Percentiles rank a stretch among this genome's conserved stretches.
phyloP scores from a whole-genome alignment of 805 yeast species.

The Metschnikowia kofuensis region DNA sequence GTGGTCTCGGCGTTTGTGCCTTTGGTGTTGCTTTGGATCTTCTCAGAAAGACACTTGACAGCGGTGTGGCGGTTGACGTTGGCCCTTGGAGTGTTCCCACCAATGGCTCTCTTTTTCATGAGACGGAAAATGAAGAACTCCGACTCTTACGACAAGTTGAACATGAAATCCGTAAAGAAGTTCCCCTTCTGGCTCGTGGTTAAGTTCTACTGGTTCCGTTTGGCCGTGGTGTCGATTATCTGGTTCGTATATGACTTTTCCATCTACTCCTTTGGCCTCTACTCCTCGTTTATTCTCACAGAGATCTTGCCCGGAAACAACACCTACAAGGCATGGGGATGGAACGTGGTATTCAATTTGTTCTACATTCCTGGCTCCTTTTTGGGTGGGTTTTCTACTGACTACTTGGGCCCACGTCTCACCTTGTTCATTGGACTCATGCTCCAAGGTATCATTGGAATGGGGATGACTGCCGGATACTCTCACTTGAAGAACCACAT shows the following conservation, averaged over 20 bases:
- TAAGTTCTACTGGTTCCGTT: constrained; percentile 83
- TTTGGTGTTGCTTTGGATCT: constrained; percentile 81
- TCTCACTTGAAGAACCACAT: constrained; percentile 53
- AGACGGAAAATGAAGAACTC: constrained; percentile 76
- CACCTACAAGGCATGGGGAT: constrained; percentile 76
- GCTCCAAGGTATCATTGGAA: constrained; percentile 76
- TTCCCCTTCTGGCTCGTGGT: constrained; percentile 68
- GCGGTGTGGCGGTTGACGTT: constrained; percentile 91
- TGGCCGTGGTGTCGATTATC: constrained; percentile 64
- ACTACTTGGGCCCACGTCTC: constrained; percentile 86
- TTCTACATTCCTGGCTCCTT: constrained; percentile 91
- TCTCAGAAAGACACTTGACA: constrained; percentile 62
- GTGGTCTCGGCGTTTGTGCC: constrained; percentile 84
- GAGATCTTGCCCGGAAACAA: constrained; percentile 57
- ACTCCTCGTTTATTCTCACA: constrained; percentile 68
- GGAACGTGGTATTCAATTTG: constrained; percentile 85
- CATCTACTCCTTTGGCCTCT: constrained; percentile 82
- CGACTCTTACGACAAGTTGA: constrained; percentile 64
- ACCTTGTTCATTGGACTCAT: constrained; percentile 68
- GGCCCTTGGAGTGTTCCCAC: constrained; percentile 89
- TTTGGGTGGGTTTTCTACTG: constrained; percentile 82
- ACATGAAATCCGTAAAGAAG: constrained; percentile 54
- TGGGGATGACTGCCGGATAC: constrained; percentile 75
- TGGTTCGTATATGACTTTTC: constrained; percentile 94
- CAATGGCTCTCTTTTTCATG: constrained; percentile 70